Evolutionary conservation across 768 basidiomycete genomes (phyloP), one percentile per base, ranked within the genome.

Genomic region (Lyophyllum atratum): DNA sequence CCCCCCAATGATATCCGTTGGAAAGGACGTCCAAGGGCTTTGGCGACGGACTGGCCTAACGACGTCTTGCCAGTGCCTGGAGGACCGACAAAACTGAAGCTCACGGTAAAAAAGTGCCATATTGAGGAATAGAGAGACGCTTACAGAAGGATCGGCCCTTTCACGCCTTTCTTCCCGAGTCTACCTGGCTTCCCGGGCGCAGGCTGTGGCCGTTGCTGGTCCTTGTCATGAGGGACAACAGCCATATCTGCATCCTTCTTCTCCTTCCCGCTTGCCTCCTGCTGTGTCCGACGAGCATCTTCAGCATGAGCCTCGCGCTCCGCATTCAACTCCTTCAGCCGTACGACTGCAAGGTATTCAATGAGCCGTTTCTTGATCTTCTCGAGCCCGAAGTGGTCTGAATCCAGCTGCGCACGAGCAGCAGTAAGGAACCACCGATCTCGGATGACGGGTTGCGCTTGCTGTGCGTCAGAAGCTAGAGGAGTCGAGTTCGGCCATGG

Each of bases 11-110:
- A 89, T 60, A 97, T 95, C 11, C 95, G 85, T 64, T 96, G 90
- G 80, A 96, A 97, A 2, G 93, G 93, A 43, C 94, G 77, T 24
- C 82, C 80, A 9, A 97, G 80, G 0, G 93, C 89, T 40, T 85
- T 86, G 3, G 95, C 95, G 26, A 98, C 83, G 0, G 90, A 93
- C 62, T 90, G 89, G 0, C 95, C 95, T 1, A 98, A 85, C 1
- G 92, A 93, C 0, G 94, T 97, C 73, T 96, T 95, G 31, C 93
- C 94, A 0, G 87, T 90, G 2, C 94, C 94, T 0, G 95, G 94
- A 10, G 95, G 94, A 10, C 94, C 95, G 31, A 93, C 90, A 53
- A 95, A 90, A 63, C 90, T 87, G 8, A 45, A 60, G 58, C 19
- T 62, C 49, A 53, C 55, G 55, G 21, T 58, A 62, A 51, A 37